Percentiles rank a stretch among this genome's conserved stretches.
phyloP scores from a whole-genome alignment of 2,329 filamentous ascomycete genomes.

The Paecilomyces formosus region DNA sequence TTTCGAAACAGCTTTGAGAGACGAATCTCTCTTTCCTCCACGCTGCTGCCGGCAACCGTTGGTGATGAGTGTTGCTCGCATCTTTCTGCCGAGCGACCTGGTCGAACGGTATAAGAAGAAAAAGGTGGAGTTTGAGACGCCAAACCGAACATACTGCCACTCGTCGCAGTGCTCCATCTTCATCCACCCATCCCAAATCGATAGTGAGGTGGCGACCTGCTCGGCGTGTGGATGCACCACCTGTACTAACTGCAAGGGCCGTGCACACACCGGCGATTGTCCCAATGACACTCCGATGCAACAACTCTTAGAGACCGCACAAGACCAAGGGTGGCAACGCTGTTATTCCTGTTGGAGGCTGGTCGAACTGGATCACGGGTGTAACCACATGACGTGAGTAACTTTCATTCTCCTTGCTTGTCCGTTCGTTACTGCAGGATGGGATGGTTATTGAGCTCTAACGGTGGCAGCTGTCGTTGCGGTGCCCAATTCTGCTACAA shows the following conservation, averaged over 20 bases:
- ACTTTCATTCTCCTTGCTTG: not conserved
- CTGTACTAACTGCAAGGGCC: constrained; percentile 46
- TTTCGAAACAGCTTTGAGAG: constrained; percentile 37
- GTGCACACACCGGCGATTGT: constrained; percentile 42
- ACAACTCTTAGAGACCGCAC: constrained; percentile 35
- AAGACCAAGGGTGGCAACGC: constrained; percentile 43
- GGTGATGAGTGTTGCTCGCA: constrained; percentile 22
- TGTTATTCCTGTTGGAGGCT: constrained; percentile 42
- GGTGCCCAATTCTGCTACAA: constrained; percentile 44
- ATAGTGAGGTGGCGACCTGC: constrained; percentile 34
- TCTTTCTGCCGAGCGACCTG: constrained; percentile 31
- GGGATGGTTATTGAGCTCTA: too few relatives aligned
- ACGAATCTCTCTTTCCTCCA: constrained; percentile 50
- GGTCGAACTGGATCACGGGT: constrained; percentile 46
- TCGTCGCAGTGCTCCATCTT: constrained; percentile 39
- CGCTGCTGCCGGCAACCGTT: constrained; percentile 45
- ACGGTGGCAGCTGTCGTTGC: constrained; percentile 38
- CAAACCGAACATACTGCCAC: constrained; percentile 47
- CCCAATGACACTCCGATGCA: constrained; percentile 36
- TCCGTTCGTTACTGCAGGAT: too few relatives aligned
- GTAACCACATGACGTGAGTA: constrained; percentile 52
- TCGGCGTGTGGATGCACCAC: constrained; percentile 36
- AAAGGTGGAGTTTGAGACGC: constrained; percentile 42
- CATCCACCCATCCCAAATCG: constrained; percentile 30
- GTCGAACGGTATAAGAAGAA: constrained; percentile 36